A percentile compares a stretch with the other conserved stretches of the same genome.
phyloP scores from a whole-genome alignment of 73 alveolate species.

The Paramecium sexaurelia region DNA sequence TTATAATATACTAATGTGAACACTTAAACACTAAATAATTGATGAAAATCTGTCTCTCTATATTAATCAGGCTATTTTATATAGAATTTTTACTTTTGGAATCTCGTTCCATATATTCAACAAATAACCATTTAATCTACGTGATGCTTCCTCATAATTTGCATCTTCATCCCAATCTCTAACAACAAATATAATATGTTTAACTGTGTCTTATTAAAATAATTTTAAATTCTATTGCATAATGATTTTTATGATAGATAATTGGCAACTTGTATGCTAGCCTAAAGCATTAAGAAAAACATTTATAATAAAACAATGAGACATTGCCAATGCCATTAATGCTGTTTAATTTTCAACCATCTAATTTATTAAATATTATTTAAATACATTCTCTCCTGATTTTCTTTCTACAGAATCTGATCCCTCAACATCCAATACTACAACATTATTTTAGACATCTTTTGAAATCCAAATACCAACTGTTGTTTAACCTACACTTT shows the following conservation, averaged over 20 bases:
- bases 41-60: constrained; percentile 14
- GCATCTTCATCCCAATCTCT: constrained; percentile 70
- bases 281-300: constrained; percentile 25
- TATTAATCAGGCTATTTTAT: constrained; percentile 35
- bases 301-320: constrained; percentile 51
- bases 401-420: constrained; percentile 78
- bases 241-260: constrained; percentile 47
- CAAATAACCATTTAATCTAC: constrained; percentile 11
- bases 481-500: constrained; percentile 80
- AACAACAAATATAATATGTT: constrained; percentile 51
- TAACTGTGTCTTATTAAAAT: constrained; percentile 54
- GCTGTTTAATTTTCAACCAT: constrained; percentile 66
- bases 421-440: constrained; percentile 83
- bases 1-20: constrained; percentile 42
- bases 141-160: constrained; percentile 56
- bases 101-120: constrained; percentile 57
- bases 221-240: constrained; percentile 60
- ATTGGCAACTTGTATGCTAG: constrained; percentile 22
- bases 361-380: constrained; percentile 1
- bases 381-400: constrained; percentile 77
- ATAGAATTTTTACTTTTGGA: background rate
- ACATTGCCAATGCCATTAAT: constrained; percentile 63
- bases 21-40: constrained; percentile 54
- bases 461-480: constrained; percentile 86
- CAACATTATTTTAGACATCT: constrained; percentile 71